These are phyloP conservation scores for Mycena amicta DNA, from an alignment of 768 basidiomycete species.

Conservation along the genomic window DNA sequence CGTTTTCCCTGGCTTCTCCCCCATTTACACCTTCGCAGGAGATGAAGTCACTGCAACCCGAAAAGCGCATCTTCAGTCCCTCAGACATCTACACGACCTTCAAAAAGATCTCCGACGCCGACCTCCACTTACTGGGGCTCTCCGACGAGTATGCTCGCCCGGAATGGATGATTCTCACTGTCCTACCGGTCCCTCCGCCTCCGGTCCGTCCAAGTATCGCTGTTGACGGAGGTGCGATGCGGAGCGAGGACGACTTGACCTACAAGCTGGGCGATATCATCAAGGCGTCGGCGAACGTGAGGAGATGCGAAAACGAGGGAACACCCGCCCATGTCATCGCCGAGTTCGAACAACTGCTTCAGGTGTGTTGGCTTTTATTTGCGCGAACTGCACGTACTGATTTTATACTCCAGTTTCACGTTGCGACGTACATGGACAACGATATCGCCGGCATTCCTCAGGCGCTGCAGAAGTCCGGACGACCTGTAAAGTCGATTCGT, in stretches of 20 bases:
- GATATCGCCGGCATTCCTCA: slow-evolving; percentile 98
- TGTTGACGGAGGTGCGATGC: slow-evolving; percentile 94
- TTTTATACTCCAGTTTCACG: too few relatives aligned
- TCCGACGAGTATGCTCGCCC: slow-evolving; percentile 96
- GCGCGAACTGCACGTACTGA: too few relatives aligned
- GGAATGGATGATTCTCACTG: slow-evolving; percentile 99
- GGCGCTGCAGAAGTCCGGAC: slow-evolving; percentile 94
- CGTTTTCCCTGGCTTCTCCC: slow-evolving; percentile 7
- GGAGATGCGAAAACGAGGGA: slow-evolving; percentile 93
- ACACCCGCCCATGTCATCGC: slow-evolving; percentile 96
- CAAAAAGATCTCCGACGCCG: slow-evolving; percentile 91
- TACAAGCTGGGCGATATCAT: slow-evolving; percentile 98
- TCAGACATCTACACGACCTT: slow-evolving; percentile 92
- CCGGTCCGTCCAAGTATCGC: slow-evolving; percentile 98
- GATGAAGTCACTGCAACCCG: slow-evolving; percentile 41
- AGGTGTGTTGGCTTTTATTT: slow-evolving; percentile 53
- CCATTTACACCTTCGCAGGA: not conserved
- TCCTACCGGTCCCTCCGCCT: slow-evolving; percentile 96
- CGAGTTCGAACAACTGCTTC: slow-evolving; percentile 94
- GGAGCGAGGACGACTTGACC: slow-evolving; percentile 97
- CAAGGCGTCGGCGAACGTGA: slow-evolving; percentile 90
- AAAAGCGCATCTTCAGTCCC: slow-evolving; percentile 80
- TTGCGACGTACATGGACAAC: slow-evolving; percentile 99
- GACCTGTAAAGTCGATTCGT: slow-evolving; percentile 94
- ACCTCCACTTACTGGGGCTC: slow-evolving; percentile 86